Evolutionary conservation across 23 red algal genomes (phyloP).

Genomic region (Gracilaria domingensis): DNA sequence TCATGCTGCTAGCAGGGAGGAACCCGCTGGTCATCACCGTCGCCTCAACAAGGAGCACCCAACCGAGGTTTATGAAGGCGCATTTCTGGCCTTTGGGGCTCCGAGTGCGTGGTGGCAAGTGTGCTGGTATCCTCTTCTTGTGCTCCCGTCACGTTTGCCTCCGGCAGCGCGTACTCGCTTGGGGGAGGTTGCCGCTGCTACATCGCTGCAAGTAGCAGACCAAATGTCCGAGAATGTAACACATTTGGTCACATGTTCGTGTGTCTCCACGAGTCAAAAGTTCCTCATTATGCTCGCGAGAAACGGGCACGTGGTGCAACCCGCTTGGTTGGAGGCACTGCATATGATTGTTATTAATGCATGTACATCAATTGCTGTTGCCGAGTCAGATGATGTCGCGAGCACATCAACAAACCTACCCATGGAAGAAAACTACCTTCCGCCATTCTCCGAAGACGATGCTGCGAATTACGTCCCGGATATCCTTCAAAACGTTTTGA

Average conservation of each 20-base stretch:
- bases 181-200: slow-evolving; percentile 35
- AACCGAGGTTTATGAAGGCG: slow-evolving; percentile 54
- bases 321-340: slow-evolving; percentile 63
- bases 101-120: slow-evolving; percentile 71
- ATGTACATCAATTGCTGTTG: slow-evolving; percentile 20
- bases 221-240: slow-evolving; percentile 46
- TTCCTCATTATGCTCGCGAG: slow-evolving; percentile 40
- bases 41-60: slow-evolving; percentile 65
- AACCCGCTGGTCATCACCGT: slow-evolving; percentile 62
- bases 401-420: slow-evolving; percentile 6
- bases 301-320: slow-evolving; percentile 45
- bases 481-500: slow-evolving; percentile 21
- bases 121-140: slow-evolving; percentile 35
- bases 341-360: slow-evolving; percentile 34
- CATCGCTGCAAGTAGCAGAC: slow-evolving; percentile 35
- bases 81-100: slow-evolving; percentile 68
- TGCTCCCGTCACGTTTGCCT: slow-evolving; percentile 28
- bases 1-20: slow-evolving; percentile 18
- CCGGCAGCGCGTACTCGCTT: slow-evolving; percentile 8
- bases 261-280: slow-evolving; percentile 31
- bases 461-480: slow-evolving; percentile 11
- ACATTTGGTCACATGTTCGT: slow-evolving; percentile 50
- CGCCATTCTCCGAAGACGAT: slow-evolving; percentile 50
- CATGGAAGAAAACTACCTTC: slow-evolving; percentile 40
- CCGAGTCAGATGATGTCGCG: slow-evolving; percentile 28